Evolutionary conservation across 371 early-diverging fungal genomes (phyloP).

Genomic region (Coemansia sp.): DNA sequence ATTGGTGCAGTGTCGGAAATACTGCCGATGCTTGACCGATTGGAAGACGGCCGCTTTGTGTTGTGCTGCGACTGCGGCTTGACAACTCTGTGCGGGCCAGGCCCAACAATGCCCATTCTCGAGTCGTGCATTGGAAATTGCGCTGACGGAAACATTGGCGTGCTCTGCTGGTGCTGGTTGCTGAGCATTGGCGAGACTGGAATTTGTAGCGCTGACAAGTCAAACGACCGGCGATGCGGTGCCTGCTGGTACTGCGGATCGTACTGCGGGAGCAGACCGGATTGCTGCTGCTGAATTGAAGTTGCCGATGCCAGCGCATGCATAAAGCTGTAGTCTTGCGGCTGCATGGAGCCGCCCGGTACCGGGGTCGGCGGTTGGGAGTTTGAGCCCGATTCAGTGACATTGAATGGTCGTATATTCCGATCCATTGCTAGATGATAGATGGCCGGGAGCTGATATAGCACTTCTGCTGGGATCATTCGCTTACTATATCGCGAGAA

Average conservation of each 20-base stretch:
- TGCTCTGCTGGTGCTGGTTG: not conserved
- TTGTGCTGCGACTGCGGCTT: slow-evolving; percentile 5
- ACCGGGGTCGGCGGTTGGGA: not conserved
- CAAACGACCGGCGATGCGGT: slow-evolving; percentile 30
- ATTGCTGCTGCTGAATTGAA: slow-evolving; percentile 8
- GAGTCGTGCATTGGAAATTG: not conserved
- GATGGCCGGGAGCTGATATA: slow-evolving; percentile 11
- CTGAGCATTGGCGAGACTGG: slow-evolving; percentile 2
- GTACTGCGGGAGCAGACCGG: slow-evolving; percentile 1
- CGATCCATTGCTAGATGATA: slow-evolving; percentile 13
- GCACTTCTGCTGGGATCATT: slow-evolving; percentile 11
- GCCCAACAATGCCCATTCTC: not conserved
- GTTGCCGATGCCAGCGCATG: slow-evolving; percentile 10
- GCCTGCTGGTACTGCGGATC: slow-evolving; percentile 5
- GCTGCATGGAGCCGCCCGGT: not conserved
- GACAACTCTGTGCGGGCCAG: not conserved
- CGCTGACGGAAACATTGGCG: not conserved
- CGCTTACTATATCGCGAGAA: not conserved
- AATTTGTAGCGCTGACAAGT: slow-evolving; percentile 18
- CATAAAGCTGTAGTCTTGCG: slow-evolving; percentile 8
- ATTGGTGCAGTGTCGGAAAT: not conserved
- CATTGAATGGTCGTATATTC: not conserved
- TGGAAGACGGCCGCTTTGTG: slow-evolving; percentile 6
- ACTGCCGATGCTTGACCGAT: slow-evolving; percentile 1
- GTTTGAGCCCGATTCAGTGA: not conserved